phyloP scores from a whole-genome alignment of 1,284 basidiomycete species.

The Trichosporon ovoides region DNA sequence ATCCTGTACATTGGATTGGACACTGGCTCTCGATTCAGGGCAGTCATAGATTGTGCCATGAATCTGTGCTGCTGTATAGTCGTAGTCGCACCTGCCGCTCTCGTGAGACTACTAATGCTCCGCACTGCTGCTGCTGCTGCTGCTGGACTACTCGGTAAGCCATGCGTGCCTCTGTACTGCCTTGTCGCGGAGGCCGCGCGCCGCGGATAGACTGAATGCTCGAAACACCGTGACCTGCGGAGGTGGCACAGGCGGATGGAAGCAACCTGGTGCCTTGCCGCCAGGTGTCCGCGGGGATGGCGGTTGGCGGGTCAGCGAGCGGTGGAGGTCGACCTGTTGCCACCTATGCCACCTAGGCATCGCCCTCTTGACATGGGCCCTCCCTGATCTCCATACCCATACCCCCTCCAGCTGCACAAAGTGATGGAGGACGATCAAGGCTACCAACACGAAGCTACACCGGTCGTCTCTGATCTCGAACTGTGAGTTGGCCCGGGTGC shows the following conservation, averaged over 20 bases:
- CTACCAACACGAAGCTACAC: constrained; percentile 18
- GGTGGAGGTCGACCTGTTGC: constrained; percentile 2
- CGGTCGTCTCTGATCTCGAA: constrained; percentile 20
- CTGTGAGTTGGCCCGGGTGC: constrained; percentile 13
- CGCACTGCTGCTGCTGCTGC: too few relatives aligned
- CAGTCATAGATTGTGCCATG: constrained; percentile 7
- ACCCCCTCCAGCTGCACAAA: not conserved
- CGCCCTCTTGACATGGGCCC: constrained; percentile 1
- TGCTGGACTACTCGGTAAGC: too few relatives aligned
- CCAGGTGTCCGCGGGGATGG: too few relatives aligned
- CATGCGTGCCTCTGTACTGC: too few relatives aligned
- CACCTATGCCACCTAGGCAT: constrained; percentile 6
- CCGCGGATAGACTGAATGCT: too few relatives aligned
- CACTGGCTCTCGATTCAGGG: constrained; percentile 1
- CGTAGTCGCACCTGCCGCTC: too few relatives aligned
- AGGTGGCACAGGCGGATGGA: too few relatives aligned
- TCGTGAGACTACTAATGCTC: too few relatives aligned
- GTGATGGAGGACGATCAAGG: constrained; percentile 5
- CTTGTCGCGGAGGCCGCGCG: not conserved
- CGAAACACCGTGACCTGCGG: too few relatives aligned
- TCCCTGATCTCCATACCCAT: not conserved
- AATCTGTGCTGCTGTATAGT: constrained; percentile 4
- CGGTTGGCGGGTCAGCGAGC: not conserved
- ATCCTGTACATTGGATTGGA: constrained; percentile 11
- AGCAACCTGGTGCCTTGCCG: too few relatives aligned